A percentile compares a stretch with the other conserved stretches of the same genome.
These are phyloP conservation scores for Fusarium zealandicum DNA, from an alignment of 2,329 filamentous ascomycete species.

Conservation along the genomic window DNA sequence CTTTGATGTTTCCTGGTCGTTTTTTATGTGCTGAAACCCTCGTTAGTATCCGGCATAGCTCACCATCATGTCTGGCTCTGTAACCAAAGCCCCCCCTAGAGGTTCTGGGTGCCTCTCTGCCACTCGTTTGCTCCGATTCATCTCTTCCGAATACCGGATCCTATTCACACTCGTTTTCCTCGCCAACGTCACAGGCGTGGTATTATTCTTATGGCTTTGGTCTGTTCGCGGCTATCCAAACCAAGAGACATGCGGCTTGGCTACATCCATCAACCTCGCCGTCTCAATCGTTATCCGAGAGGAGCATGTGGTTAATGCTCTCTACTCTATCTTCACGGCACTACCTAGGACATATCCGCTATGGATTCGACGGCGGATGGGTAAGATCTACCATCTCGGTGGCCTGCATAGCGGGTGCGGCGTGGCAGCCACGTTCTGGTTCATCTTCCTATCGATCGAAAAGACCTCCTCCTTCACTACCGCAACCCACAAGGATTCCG, in stretches of 20 bases:
- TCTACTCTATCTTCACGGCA: conserved; percentile 51
- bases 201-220: conserved; percentile 26
- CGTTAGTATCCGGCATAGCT: conserved; percentile 5
- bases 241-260: conserved; percentile 46
- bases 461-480: conserved; percentile 14
- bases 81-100: conserved; percentile 2
- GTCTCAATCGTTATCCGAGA: conserved; percentile 55
- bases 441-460: conserved; percentile 29
- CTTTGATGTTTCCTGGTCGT: not conserved
- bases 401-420: conserved; percentile 41
- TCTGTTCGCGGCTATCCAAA: conserved; percentile 41
- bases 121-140: conserved; percentile 31
- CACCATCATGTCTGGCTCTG: conserved; percentile 4
- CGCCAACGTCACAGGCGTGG: conserved; percentile 47
- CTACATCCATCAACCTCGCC: conserved; percentile 52
- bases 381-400: conserved; percentile 55
- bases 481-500: not conserved
- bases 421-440: conserved; percentile 28
- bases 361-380: conserved; percentile 49
- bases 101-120: conserved; percentile 20
- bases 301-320: conserved; percentile 56
- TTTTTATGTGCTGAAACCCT: not conserved
- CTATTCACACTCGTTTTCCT: conserved; percentile 58
- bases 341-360: conserved; percentile 52
- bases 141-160: conserved; percentile 52